Percentiles rank a stretch among this genome's conserved stretches.
These are phyloP conservation scores for Saccharum spontaneum DNA, from an alignment of 176 grass and related monocot genomes.

Conservation along the genomic window DNA sequence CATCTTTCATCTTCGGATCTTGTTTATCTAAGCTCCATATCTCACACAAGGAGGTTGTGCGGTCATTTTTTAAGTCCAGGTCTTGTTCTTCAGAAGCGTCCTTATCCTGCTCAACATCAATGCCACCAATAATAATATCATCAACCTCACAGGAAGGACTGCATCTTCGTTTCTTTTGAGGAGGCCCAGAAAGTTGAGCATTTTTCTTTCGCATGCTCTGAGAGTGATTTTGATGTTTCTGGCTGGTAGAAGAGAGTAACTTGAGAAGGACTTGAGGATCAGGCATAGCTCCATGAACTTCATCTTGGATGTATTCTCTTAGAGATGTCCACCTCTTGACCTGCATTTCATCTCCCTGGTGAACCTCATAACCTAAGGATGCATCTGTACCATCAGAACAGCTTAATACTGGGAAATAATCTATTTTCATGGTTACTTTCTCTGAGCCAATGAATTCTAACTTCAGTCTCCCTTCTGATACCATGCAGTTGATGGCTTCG, in stretches of 20 bases:
- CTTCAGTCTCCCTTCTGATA: conserved; percentile 18
- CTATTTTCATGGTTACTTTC: conserved; percentile 28
- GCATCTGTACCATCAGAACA: conserved; percentile 42
- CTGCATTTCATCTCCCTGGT: conserved; percentile 33
- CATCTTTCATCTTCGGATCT: conserved; percentile 31
- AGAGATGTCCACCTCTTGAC: conserved; percentile 61
- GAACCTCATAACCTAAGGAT: conserved; percentile 27
- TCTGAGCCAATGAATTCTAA: conserved; percentile 26
- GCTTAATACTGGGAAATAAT: conserved; percentile 44
- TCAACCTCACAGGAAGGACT: conserved; percentile 26
- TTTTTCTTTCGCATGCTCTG: conserved; percentile 46
- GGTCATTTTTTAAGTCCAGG: conserved; percentile 34
- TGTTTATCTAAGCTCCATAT: conserved; percentile 77
- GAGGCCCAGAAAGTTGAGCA: conserved; percentile 41
- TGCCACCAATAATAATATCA: conserved; percentile 73
- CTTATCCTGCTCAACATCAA: conserved; percentile 53
- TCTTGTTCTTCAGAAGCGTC: conserved; percentile 39
- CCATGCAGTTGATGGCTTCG: conserved; percentile 44
- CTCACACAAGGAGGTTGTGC: conserved; percentile 40
- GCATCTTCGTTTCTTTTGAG: conserved; percentile 62
- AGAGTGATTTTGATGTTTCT: conserved; percentile 49
- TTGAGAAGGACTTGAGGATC: conserved; percentile 93
- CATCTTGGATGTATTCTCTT: conserved; percentile 77
- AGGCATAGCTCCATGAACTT: conserved; percentile 65
- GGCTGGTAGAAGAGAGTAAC: conserved; percentile 70